Conservation (phyloP, 129 eudicot species). For the Calendula officinalis region DNA sequence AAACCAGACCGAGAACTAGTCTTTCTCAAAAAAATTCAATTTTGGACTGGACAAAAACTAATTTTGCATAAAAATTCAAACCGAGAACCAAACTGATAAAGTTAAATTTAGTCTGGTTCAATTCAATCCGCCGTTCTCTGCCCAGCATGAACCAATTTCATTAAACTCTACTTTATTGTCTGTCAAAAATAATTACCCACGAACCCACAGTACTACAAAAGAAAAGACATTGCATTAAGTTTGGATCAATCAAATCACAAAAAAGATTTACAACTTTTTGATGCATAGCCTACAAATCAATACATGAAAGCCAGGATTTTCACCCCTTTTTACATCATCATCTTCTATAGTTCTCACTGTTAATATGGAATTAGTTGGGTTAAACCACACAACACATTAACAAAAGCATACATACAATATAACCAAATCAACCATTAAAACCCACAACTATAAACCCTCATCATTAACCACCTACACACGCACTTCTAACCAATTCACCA, state of each 20-base stretch:
- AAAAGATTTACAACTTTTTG: slow-evolving; percentile 22
- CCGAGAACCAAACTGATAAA: too few relatives aligned
- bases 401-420: slow-evolving; percentile 26
- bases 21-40: too few relatives aligned
- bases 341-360: slow-evolving; percentile 12
- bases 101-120: too few relatives aligned
- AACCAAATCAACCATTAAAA: slow-evolving; percentile 18
- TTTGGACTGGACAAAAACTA: too few relatives aligned
- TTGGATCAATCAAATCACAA: slow-evolving; percentile 10
- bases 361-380: slow-evolving; percentile 20
- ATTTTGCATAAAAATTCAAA: too few relatives aligned
- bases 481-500: neutral
- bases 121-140: neutral
- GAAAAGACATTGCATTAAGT: neutral
- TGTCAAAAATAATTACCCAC: neutral
- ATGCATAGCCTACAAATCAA: neutral
- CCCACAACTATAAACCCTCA: slow-evolving; percentile 1
- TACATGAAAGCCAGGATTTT: slow-evolving; percentile 6
- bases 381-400: neutral
- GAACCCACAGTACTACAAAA: neutral
- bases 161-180: too few relatives aligned
- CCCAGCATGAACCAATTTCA: neutral
- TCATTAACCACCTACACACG: slow-evolving; percentile 13
- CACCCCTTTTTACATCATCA: slow-evolving; percentile 22
- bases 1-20: too few relatives aligned